Base-by-base conservation (phyloP, 306 rosid species). In the Cicer chorassanicum region DNA sequence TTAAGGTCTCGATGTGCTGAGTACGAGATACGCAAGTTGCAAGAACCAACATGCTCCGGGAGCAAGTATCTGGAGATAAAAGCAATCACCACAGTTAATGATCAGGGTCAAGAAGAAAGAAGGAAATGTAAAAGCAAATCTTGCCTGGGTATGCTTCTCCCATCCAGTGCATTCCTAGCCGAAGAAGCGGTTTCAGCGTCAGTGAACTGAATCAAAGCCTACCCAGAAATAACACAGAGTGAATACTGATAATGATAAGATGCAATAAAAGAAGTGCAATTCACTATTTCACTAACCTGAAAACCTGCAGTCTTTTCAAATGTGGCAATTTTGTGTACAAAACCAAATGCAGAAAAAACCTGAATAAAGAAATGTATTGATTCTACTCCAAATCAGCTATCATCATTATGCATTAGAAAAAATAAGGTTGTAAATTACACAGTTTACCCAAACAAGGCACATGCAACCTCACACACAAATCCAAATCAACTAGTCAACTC, bases 141-240 rank as follows among this genome's bases (percentile, higher is more conserved):
- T 83, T 90, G 68, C 98, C 89, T 90, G 21, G 98, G 98, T 76
- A 92, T 90, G 67, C 98, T 90, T 88, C 98, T 90, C 80, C 96
- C 98, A 79, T 92, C 96, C 68, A 92, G 85, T 36, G 98, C 89
- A 77, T 90, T 78, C 86, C 94, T 90, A 24, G 98, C 98, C 1
- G 89, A 62, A 76, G 96, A 78, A 68, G 96, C 98, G 70, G 89
- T 92, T 51, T 88, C 96, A 51, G 94, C 87, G 77, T 92, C 98
- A 76, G 83, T 88, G 65, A 80, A 92, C 77, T 92, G 98, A 86
- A 92, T 92, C 81, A 92, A 74, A 61, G 98, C 98, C 98, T 90
- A 84, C 36, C 62, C 77, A 55, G 8, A 54, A 54, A 54, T 40
- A 18, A 16, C 18, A 70, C 61, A 18, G 18, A 36, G 50, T 51